A percentile compares a stretch with the other conserved stretches of the same genome.
Conservation (phyloP, 768 basidiomycete species). For the Tricholoma matsutake region DNA sequence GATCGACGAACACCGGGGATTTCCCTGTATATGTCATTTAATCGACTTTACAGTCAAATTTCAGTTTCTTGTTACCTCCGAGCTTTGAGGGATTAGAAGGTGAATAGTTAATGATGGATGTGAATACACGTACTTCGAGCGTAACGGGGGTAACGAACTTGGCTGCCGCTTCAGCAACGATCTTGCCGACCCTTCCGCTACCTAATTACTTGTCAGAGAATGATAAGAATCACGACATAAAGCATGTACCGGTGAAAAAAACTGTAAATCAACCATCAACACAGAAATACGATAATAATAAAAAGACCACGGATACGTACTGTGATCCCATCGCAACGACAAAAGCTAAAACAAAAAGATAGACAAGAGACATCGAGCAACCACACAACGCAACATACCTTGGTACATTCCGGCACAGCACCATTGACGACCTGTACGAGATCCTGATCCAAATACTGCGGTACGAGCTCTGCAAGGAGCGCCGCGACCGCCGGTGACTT, state of each 20-base stretch:
- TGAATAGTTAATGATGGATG: background rate
- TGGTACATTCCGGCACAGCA: slow-evolving; percentile 61
- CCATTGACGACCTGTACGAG: slow-evolving; percentile 68
- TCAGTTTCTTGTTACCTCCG: slow-evolving; percentile 28
- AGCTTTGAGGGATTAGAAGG: slow-evolving; percentile 34
- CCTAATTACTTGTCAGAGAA: slow-evolving; percentile 30
- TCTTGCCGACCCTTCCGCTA: slow-evolving; percentile 53
- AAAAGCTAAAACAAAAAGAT: slow-evolving; percentile 43
- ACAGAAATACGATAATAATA: background rate
- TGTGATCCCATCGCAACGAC: slow-evolving; percentile 64
- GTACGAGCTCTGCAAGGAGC: slow-evolving; percentile 64
- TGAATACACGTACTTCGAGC: slow-evolving; percentile 31
- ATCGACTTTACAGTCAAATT: background rate
- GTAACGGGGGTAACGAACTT: slow-evolving; percentile 68
- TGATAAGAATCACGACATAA: no score
- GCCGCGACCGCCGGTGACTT: slow-evolving; percentile 49
- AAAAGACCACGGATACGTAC: slow-evolving; percentile 23
- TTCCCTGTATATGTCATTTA: slow-evolving; percentile 42
- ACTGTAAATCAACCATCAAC: slow-evolving; percentile 32
- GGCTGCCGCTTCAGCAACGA: slow-evolving; percentile 72
- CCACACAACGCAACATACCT: slow-evolving; percentile 20
- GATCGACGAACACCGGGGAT: slow-evolving; percentile 72
- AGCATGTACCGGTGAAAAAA: slow-evolving; percentile 54
- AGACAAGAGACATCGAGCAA: background rate
- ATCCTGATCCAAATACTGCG: slow-evolving; percentile 71